phyloP scores from a whole-genome alignment of 2,329 filamentous ascomycete genomes.

The Sporothrix globosa region DNA sequence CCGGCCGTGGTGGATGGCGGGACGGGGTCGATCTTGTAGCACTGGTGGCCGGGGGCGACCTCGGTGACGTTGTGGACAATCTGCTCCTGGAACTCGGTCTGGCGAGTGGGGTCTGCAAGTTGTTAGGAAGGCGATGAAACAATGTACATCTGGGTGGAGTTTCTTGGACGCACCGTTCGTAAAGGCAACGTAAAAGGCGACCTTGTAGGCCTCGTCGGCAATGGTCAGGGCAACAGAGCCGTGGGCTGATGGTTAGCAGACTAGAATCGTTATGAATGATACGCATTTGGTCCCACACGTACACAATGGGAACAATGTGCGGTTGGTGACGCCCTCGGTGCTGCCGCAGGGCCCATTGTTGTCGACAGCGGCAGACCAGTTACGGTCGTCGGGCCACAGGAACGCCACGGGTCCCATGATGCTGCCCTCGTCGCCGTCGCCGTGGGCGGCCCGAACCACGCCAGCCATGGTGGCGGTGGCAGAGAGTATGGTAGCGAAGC shows the following conservation, averaged over 20 bases:
- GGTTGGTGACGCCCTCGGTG: slow-evolving; percentile 47
- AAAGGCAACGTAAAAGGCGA: slow-evolving; percentile 39
- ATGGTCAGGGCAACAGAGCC: slow-evolving; percentile 35
- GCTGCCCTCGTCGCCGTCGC: slow-evolving; percentile 41
- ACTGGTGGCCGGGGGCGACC: slow-evolving; percentile 46
- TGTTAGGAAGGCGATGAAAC: not conserved
- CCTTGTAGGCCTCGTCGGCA: slow-evolving; percentile 36
- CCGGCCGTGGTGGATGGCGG: slow-evolving; percentile 40
- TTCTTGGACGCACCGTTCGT: slow-evolving; percentile 44
- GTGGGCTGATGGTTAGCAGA: slow-evolving; percentile 25
- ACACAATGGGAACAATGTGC: slow-evolving; percentile 58
- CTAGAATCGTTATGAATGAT: not conserved
- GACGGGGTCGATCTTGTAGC: slow-evolving; percentile 43
- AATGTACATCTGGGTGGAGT: too few species aligned
- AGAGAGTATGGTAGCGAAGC: not conserved
- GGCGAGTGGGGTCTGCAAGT: slow-evolving; percentile 39
- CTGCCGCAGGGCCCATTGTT: slow-evolving; percentile 59
- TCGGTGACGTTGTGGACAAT: slow-evolving; percentile 41
- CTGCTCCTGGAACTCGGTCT: slow-evolving; percentile 43
- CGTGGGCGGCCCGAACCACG: slow-evolving; percentile 34
- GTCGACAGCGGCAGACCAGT: slow-evolving; percentile 54
- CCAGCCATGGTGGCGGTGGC: not conserved
- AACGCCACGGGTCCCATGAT: slow-evolving; percentile 59
- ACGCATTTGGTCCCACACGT: not conserved
- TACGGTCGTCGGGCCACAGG: slow-evolving; percentile 57